Base-by-base conservation (phyloP, 345 rosid genomes). In the Turnera subulata region DNA sequence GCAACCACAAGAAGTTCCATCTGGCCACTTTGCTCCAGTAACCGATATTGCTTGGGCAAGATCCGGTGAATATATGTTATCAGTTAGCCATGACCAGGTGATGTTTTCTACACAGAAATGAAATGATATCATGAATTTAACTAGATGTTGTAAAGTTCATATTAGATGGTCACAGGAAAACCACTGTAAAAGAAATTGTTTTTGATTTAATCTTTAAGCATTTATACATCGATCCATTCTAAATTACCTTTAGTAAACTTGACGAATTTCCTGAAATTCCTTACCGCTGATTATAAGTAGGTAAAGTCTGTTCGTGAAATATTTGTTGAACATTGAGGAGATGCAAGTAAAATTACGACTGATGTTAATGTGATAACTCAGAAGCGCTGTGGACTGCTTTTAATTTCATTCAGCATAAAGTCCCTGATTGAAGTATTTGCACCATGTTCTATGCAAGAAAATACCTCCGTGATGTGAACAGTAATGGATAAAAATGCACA, bases 51-150 rank as follows among this genome's bases (percentile, higher is more conserved):
- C 82, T 15, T 87, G 97, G 99, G 85, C 83, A 16, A 84, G 78
- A 70, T 69, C 75, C 33, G 79, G 92, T 55, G 90, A 87, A 59
- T 85, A 79, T 78, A 38, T 93, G 58, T 79, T 93, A 35, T 83
- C 97, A 18, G 97, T 87, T 64, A 87, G 99, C 73, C 88, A 87
- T 6, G 99, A 93, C 80, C 95, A 85, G 97, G 97, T 93, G 46
- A 70, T 58, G 17, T 62, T 18, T 20, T 56, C 13, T 9, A 25
- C 50, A 43, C 35, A 6, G 18, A 32, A 48, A 6, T 37, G 50
- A 43, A 23, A 9, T 6, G 35, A 3, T 29, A 29, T 29, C 8
- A 8, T 8, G 4, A 8, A 29, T 29, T 29, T 4, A 3, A 29
- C 8, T 29, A 29, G n/a, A n/a, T n/a, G n/a, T n/a, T n/a, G n/a